Percentiles rank a stretch among this genome's conserved stretches.
phyloP scores from a whole-genome alignment of 1,139 yeast species.

The Waltiozyma solani region DNA sequence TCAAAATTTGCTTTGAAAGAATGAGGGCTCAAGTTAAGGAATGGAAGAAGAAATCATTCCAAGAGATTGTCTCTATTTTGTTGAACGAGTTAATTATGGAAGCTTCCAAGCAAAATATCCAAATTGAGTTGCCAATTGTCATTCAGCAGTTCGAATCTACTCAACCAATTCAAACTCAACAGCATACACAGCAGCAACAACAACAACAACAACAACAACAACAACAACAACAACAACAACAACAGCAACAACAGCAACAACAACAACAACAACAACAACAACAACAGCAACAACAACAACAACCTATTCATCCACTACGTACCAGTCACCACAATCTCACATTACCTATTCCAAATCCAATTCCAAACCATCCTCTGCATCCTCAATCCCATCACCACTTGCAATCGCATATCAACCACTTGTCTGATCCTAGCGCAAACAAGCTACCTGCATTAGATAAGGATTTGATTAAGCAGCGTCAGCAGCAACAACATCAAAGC shows the following conservation, averaged over 20 bases:
- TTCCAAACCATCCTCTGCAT: neutral
- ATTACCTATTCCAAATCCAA: neutral
- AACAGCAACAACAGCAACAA: neutral
- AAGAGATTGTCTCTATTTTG: conserved; percentile 25
- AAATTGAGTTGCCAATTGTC: conserved; percentile 15
- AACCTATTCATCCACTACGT: neutral
- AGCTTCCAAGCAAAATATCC: conserved; percentile 10
- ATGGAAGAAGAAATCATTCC: conserved; percentile 27
- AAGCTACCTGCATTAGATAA: neutral
- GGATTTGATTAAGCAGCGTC: neutral
- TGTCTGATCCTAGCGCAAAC: neutral
- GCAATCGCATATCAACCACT: neutral
- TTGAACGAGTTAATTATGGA: conserved; percentile 16
- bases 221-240: neutral
- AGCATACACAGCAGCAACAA: neutral
- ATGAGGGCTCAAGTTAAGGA: conserved; percentile 32
- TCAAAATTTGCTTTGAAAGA: conserved; percentile 34
- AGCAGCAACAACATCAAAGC: neutral
- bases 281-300: conserved; percentile 1
- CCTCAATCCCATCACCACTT: neutral
- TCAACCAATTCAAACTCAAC: neutral
- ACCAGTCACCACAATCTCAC: neutral
- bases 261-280: neutral
- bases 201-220: neutral
- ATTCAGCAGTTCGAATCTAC: conserved; percentile 7